These are phyloP conservation scores for Penicillium brevicompactum DNA, from an alignment of 2,329 filamentous ascomycete species.

Conservation along the genomic window DNA sequence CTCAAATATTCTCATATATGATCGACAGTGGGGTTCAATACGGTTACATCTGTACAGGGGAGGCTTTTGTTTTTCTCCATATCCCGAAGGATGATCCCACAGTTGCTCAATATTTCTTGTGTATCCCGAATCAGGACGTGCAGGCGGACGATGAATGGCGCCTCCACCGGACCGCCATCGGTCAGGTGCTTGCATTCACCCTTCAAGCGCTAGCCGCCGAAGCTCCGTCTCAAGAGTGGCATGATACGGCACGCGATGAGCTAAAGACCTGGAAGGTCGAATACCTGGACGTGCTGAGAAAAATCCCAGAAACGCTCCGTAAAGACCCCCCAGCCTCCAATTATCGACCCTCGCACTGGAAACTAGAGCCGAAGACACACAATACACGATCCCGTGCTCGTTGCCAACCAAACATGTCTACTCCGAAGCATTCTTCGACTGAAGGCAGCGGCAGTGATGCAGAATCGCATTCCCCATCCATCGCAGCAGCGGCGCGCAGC, in stretches of 20 bases:
- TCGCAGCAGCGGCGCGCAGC: constrained; percentile 15
- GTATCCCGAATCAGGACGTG: constrained; percentile 29
- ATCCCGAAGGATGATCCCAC: constrained; percentile 28
- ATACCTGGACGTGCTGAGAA: constrained; percentile 22
- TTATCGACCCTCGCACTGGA: constrained; percentile 28
- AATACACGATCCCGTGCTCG: constrained; percentile 21
- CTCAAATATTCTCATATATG: constrained; percentile 37
- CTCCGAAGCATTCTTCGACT: constrained; percentile 13
- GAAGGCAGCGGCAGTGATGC: constrained; percentile 25
- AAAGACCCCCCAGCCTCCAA: constrained; percentile 22
- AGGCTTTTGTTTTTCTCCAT: constrained; percentile 35
- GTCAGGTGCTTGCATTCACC: constrained; percentile 12
- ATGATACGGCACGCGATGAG: constrained; percentile 16
- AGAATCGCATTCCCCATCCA: constrained; percentile 18
- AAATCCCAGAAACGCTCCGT: constrained; percentile 27
- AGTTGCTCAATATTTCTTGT: constrained; percentile 28
- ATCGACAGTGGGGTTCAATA: constrained; percentile 22
- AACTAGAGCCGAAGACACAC: constrained; percentile 17
- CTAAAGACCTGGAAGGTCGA: constrained; percentile 28
- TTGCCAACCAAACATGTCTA: constrained; percentile 16
- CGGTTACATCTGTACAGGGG: constrained; percentile 31
- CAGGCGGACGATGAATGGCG: constrained; percentile 20
- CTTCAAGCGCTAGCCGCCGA: constrained; percentile 30
- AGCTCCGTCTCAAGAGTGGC: constrained; percentile 26
- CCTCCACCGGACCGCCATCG: constrained; percentile 35